Conservation (phyloP, 441 rosid genomes). For the Mallotus japonicus region DNA sequence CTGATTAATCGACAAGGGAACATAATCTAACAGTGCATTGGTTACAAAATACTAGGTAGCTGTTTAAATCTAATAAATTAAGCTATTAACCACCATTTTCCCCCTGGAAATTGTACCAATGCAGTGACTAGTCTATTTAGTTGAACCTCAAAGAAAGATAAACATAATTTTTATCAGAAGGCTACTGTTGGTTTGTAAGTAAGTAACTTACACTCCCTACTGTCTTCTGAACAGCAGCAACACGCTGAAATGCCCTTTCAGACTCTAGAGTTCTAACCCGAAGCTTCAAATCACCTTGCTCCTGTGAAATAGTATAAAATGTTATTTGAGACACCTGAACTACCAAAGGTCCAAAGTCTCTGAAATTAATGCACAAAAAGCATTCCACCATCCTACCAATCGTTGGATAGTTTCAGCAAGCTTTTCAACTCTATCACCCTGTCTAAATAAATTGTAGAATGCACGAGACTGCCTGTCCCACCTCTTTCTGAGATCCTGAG, state of each 20-base stretch:
- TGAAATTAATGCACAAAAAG: conserved; percentile 10
- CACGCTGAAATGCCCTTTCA: conserved; percentile 97
- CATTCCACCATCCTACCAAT: conserved; percentile 51
- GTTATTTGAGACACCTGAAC: conserved; percentile 4
- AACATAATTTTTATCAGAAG: neutral
- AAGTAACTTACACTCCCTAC: conserved; percentile 81
- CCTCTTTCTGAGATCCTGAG: conserved; percentile 87
- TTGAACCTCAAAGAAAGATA: neutral
- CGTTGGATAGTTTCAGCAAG: conserved; percentile 82
- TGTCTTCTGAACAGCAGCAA: conserved; percentile 92
- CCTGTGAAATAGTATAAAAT: conserved; percentile 42
- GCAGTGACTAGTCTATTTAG: neutral
- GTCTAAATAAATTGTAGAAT: conserved; percentile 90
- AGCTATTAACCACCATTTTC: neutral
- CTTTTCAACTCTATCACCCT: conserved; percentile 94
- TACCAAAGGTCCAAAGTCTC: conserved; percentile 9
- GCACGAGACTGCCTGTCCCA: conserved; percentile 96
- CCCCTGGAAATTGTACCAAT: neutral
- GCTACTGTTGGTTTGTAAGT: conserved; percentile 1
- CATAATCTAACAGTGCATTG: too few relatives aligned
- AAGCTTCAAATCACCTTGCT: conserved; percentile 99
- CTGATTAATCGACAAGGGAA: neutral
- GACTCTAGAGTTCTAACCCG: conserved; percentile 91
- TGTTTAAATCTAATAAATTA: neutral
- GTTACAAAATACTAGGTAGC: neutral